A percentile compares a stretch with the other conserved stretches of the same genome.
These are phyloP conservation scores for Lathyrus aphaca DNA, from an alignment of 306 rosid species.

Conservation along the genomic window DNA sequence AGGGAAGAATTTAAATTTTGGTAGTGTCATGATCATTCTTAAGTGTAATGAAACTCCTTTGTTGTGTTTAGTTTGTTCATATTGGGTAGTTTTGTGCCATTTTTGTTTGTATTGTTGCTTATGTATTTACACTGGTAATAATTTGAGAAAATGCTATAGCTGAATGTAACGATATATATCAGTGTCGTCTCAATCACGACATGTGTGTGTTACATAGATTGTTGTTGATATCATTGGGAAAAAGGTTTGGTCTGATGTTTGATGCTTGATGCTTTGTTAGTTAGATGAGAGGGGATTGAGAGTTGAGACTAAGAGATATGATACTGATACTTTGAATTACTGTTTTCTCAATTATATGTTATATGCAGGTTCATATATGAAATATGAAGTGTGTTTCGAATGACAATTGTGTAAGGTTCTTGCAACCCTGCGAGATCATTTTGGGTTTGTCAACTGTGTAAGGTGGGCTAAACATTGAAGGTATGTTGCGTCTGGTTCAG, in stretches of 20 bases:
- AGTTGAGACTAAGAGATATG: neutral
- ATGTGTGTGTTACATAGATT: neutral
- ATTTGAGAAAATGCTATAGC: neutral
- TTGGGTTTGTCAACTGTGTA: conserved; percentile 97
- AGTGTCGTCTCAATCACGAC: neutral
- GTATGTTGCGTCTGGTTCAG: conserved; percentile 93
- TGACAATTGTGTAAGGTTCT: conserved; percentile 83
- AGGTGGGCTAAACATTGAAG: conserved; percentile 98
- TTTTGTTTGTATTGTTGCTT: conserved; percentile 17
- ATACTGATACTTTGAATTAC: neutral
- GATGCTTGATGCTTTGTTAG: conserved; percentile 21
- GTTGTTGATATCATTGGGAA: conserved; percentile 9
- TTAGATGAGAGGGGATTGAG: conserved; percentile 25
- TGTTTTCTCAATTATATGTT: conserved; percentile 9
- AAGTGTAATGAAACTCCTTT: neutral
- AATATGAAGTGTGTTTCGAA: conserved; percentile 81
- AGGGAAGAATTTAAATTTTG: conserved; percentile 25
- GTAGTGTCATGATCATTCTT: neutral
- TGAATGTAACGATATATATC: neutral
- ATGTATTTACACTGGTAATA: neutral
- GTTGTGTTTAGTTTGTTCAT: conserved; percentile 2
- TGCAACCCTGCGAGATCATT: conserved; percentile 96
- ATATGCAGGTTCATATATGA: conserved; percentile 91
- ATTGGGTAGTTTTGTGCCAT: neutral
- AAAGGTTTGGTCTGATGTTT: conserved; percentile 3